Evolutionary conservation across 1,139 yeast species (phyloP), one percentile per base, ranked within the genome.

Genomic region (Yamadazyma blattariae): DNA sequence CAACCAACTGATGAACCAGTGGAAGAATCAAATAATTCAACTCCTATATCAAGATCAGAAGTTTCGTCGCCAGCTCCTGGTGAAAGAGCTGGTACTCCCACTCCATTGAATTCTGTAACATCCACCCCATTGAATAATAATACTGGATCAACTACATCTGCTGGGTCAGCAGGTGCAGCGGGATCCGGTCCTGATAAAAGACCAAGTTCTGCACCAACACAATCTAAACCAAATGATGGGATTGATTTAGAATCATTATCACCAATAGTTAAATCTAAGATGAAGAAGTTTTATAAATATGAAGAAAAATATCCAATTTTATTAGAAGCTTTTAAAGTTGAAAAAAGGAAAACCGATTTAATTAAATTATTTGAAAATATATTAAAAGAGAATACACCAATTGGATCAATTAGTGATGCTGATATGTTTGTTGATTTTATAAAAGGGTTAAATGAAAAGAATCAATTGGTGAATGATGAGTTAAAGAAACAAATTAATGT

Each of bases 251-350:
- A 62, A 8, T 64, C 70, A 2, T 57, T 82, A 23, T 78, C 89
- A 1, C 70, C 71, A 5, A 73, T 71, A 8, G 57, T 85, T 20
- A 72, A 74, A 45, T 64, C 80, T 11, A 84, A 83, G 50, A 61
- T 90, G 59, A 74, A 75, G 42, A 89, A 87, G 63, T 87, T 87
- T 54, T 79, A 76, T 39, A 89, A 88, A 56, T 92, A 89, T 56
- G 97, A 92, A 57, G 85, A 84, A 38, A 87, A 87, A 53, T 90
- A 89, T 54, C 97, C 97, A 0, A 61, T 79, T 15, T 65, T 90
- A 12, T 70, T 88, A 33, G 84, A 83, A 32, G 97, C 97, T 0
- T 90, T 85, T 61, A 85, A 88, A 53, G 65, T 73, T 1, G 97
- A 89, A 54, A 88, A 86, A 62, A 67, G 74, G 31, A 84, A 82